These are phyloP conservation scores for Neurospora terricola DNA, from an alignment of 495 filamentous ascomycete species.

Conservation along the genomic window DNA sequence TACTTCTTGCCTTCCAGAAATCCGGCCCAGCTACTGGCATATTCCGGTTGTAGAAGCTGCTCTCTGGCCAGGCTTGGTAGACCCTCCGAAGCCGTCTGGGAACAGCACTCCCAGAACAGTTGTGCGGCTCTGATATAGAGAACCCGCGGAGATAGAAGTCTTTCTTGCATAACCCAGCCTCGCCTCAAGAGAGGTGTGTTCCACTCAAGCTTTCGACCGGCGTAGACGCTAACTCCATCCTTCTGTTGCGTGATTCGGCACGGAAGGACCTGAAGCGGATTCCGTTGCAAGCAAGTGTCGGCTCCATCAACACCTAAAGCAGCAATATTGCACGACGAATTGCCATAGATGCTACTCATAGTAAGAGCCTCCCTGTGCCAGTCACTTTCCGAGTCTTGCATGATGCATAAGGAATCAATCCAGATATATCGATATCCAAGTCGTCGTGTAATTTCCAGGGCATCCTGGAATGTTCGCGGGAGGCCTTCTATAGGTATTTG, in stretches of 20 bases:
- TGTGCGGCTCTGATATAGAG: rapidly evolving
- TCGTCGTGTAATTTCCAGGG: not conserved
- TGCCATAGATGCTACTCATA: not conserved
- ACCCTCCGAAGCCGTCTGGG: not conserved
- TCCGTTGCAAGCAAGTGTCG: not conserved
- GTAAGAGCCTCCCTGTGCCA: not conserved
- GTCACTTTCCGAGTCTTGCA: not conserved
- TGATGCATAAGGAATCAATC: not conserved
- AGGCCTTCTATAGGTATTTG: too few relatives aligned
- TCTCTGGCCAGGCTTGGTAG: not conserved
- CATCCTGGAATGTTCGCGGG: not conserved
- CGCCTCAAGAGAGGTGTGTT: not conserved
- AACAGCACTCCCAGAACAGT: not conserved
- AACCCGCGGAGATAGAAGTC: not conserved
- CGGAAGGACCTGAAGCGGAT: not conserved
- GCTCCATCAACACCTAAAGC: not conserved
- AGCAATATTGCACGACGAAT: not conserved
- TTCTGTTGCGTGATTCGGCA: not conserved
- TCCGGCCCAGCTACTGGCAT: not conserved
- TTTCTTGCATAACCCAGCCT: not conserved
- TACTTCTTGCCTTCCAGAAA: rapidly evolving
- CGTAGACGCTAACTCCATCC: not conserved
- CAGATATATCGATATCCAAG: not conserved
- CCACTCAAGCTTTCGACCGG: too few relatives aligned
- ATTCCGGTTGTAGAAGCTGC: rapidly evolving